A percentile compares a stretch with the other conserved stretches of the same genome.
Evolutionary conservation across 176 grass and related monocot species (phyloP).

Genomic region (Phoenix roebelenii): DNA sequence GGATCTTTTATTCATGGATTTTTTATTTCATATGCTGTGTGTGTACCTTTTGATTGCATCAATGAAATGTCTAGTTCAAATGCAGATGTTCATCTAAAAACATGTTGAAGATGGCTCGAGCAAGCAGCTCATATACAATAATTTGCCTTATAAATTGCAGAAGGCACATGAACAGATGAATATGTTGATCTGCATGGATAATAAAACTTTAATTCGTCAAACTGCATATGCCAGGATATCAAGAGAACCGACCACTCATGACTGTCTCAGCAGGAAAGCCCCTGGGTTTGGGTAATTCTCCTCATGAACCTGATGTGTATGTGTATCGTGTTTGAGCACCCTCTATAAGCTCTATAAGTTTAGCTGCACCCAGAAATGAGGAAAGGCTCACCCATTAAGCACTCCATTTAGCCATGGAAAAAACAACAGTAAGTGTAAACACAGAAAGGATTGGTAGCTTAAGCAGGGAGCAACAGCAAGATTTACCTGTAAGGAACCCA

Average conservation of each 20-base stretch:
- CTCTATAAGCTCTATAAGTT: slow-evolving; percentile 77
- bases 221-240: not conserved
- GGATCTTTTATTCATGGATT: too few relatives aligned
- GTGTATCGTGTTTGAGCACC: slow-evolving; percentile 88
- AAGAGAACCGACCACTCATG: not conserved
- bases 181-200: not conserved
- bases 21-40: too few relatives aligned
- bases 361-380: slow-evolving; percentile 40
- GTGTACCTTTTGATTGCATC: too few relatives aligned
- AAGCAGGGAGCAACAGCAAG: not conserved
- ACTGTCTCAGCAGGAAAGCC: not conserved
- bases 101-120: too few relatives aligned
- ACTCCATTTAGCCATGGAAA: too few relatives aligned
- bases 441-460: not conserved
- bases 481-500: slow-evolving; percentile 61
- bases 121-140: too few relatives aligned
- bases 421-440: too few relatives aligned
- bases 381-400: not conserved
- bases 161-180: not conserved
- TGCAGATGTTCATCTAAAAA: too few relatives aligned
- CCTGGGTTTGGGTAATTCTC: not conserved
- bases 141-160: too few relatives aligned
- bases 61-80: too few relatives aligned
- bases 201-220: not conserved
- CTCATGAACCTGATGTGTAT: slow-evolving; percentile 82